phyloP scores from a whole-genome alignment of 345 rosid species.

The Ceriops decandra region DNA sequence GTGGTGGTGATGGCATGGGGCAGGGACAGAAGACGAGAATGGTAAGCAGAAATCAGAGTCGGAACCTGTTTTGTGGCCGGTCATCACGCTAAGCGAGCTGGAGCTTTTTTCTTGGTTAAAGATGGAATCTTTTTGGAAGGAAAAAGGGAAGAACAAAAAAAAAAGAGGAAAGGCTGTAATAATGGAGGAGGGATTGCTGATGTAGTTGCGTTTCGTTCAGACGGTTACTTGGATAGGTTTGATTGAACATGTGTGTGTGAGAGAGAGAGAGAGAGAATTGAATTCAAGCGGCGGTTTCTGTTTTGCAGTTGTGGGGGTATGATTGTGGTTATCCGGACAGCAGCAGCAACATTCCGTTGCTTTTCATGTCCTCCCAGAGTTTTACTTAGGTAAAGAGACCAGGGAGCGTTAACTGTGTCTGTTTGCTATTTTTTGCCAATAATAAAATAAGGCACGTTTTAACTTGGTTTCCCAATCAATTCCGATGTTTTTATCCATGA shows the following conservation, averaged over 20 bases:
- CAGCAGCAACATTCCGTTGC: background rate
- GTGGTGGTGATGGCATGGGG: slow-evolving; percentile 17
- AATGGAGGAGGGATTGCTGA: slow-evolving; percentile 3
- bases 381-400: too few species aligned
- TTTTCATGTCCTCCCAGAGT: background rate
- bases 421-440: too few species aligned
- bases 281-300: background rate
- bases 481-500: too few species aligned
- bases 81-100: slow-evolving; percentile 7
- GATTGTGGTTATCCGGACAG: slow-evolving; percentile 4
- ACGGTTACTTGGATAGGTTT: too few species aligned
- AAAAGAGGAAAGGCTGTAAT: background rate
- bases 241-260: background rate
- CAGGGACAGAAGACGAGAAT: slow-evolving; percentile 24
- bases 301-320: background rate
- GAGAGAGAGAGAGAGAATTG: background rate
- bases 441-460: too few species aligned
- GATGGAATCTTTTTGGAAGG: background rate
- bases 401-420: too few species aligned
- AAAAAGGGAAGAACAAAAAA: background rate
- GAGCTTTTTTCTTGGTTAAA: background rate
- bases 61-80: slow-evolving; percentile 1
- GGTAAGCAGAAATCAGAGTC: slow-evolving; percentile 18
- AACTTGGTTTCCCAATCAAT: too few species aligned
- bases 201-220: slow-evolving; percentile 7